phyloP scores from a whole-genome alignment of 1,284 basidiomycete genomes.

The Tylopilus microsporus region DNA sequence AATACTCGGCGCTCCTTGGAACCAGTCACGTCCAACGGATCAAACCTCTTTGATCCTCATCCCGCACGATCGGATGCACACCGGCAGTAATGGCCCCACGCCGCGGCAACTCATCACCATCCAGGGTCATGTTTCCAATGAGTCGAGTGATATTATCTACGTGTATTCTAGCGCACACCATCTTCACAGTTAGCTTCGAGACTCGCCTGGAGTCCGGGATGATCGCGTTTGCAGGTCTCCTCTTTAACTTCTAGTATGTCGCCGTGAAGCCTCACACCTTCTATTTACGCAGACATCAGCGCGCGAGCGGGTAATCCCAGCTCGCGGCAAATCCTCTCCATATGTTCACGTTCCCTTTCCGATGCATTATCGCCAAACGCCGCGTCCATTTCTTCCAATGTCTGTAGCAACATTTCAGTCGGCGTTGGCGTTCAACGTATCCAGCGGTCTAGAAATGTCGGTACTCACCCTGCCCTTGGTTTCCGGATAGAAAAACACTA shows the following conservation, averaged over 20 bases:
- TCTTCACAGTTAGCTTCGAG: no score
- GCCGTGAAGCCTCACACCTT: no score
- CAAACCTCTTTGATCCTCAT: not conserved
- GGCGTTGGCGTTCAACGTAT: slow-evolving; percentile 8
- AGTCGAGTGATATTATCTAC: not conserved
- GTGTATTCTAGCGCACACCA: not conserved
- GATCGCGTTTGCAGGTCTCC: not conserved
- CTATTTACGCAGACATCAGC: slow-evolving; percentile 18
- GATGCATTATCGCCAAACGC: slow-evolving; percentile 31
- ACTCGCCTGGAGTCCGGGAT: not conserved
- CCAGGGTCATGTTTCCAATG: not conserved
- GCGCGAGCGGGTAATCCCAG: slow-evolving; percentile 28
- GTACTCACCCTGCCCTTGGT: slow-evolving; percentile 31
- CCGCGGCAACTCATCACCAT: not conserved
- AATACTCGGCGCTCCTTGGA: not conserved
- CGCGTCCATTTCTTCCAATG: slow-evolving; percentile 33
- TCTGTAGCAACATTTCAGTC: slow-evolving; percentile 17
- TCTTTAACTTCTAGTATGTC: not conserved
- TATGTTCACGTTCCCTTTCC: slow-evolving; percentile 27
- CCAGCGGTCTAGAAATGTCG: not conserved
- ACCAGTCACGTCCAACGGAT: not conserved
- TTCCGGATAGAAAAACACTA: slow-evolving; percentile 31
- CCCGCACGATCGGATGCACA: not conserved
- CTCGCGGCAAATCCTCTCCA: slow-evolving; percentile 28
- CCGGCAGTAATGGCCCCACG: no score